Percentiles rank a stretch among this genome's conserved stretches.
phyloP scores from a whole-genome alignment of 192 early-diverging fungal genomes.

The Obelidium mucronatum region DNA sequence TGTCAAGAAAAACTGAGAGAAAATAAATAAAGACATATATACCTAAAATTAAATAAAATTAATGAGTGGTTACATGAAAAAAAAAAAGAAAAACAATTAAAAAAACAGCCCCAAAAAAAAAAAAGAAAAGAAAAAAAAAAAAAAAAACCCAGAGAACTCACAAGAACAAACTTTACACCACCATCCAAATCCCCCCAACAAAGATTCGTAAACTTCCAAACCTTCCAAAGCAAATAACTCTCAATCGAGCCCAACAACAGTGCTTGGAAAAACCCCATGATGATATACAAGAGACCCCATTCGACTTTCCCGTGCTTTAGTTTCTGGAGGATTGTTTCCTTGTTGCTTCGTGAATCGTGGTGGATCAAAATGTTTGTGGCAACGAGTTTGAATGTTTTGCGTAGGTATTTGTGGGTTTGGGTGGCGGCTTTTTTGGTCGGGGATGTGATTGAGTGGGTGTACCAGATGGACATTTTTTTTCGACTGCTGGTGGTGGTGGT shows the following conservation, averaged over 20 bases:
- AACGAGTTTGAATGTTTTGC: conserved; percentile 3
- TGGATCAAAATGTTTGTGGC: neutral
- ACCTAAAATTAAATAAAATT: conserved; percentile 3
- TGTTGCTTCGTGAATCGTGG: neutral
- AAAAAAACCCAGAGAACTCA: conserved; percentile 5
- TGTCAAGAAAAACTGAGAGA: conserved; percentile 5
- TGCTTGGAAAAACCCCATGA: conserved; percentile 4
- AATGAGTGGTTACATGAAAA: too few species aligned
- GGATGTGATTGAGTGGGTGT: neutral
- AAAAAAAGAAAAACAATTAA: neutral
- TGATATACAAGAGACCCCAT: conserved; percentile 18
- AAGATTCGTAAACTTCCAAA: conserved; percentile 9
- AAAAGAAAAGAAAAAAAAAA: conserved; percentile 4
- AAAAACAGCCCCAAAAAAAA: neutral
- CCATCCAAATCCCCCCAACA: conserved; percentile 19
- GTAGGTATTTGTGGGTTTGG: neutral
- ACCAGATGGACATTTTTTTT: too few species aligned
- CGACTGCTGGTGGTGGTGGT: too few species aligned
- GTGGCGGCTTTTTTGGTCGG: neutral
- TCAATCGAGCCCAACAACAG: conserved; percentile 8
- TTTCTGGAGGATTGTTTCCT: neutral
- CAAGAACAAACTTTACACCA: conserved; percentile 5
- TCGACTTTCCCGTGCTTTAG: conserved; percentile 5
- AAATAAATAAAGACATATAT: conserved; percentile 23
- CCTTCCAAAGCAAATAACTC: conserved; percentile 19